These are phyloP conservation scores for Eutrema heterophyllum DNA, from an alignment of 345 rosid species.

Conservation along the genomic window DNA sequence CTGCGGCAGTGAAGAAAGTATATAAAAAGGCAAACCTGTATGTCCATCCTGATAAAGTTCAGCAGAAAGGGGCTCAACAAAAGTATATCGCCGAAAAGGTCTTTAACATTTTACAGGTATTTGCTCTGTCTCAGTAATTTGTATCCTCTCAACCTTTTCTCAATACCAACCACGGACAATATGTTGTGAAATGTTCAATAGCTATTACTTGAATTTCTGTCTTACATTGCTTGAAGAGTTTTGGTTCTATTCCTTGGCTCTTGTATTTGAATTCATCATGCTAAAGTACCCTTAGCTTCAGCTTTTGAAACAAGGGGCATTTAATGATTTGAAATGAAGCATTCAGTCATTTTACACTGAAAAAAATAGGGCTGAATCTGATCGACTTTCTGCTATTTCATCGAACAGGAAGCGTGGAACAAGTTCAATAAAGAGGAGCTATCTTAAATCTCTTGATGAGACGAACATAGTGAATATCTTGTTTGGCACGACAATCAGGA, in stretches of 20 bases:
- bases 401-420: background rate
- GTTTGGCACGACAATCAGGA: too few species aligned
- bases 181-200: background rate
- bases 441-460: background rate
- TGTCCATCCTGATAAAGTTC: background rate
- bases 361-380: background rate
- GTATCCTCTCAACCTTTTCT: background rate
- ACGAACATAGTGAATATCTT: too few species aligned
- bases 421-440: background rate
- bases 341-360: too few species aligned
- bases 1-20: background rate
- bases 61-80: background rate
- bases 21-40: background rate
- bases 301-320: background rate
- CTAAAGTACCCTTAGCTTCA: too few species aligned
- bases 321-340: too few species aligned
- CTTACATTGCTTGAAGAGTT: too few species aligned
- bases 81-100: background rate
- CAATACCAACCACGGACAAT: too few species aligned
- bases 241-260: background rate
- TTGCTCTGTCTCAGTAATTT: background rate
- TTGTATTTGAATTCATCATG: background rate
- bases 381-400: background rate
- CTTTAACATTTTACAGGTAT: background rate
- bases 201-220: background rate